phyloP scores from a whole-genome alignment of 345 rosid genomes.

The Pistacia vera region DNA sequence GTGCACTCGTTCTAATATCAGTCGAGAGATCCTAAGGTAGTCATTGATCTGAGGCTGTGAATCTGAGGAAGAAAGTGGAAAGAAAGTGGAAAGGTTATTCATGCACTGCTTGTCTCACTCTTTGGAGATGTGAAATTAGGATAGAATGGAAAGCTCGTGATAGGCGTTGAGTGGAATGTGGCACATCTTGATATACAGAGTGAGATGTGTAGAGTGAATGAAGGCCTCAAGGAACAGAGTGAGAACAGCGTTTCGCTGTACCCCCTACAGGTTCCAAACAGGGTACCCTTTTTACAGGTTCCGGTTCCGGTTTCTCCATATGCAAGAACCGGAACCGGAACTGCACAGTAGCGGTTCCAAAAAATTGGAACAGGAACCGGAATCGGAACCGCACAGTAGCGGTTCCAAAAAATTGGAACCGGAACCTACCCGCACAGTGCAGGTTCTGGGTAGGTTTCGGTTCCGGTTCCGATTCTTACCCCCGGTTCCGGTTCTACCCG shows the following conservation, averaged over 20 bases:
- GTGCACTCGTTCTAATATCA: conserved; percentile 87
- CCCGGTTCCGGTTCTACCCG: too few relatives aligned
- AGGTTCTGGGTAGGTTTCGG: too few relatives aligned
- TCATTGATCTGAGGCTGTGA: conserved; percentile 53
- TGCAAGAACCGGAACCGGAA: too few relatives aligned
- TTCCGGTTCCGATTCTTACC: too few relatives aligned
- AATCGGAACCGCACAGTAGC: too few relatives aligned
- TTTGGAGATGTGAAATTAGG: conserved; percentile 89
- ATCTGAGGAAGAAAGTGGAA: conserved; percentile 61
- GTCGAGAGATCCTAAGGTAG: conserved; percentile 79
- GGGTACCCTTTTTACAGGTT: too few relatives aligned
- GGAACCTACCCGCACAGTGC: too few relatives aligned
- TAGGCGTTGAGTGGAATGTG: conserved; percentile 73
- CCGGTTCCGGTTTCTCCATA: too few relatives aligned
- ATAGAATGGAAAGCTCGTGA: conserved; percentile 72
- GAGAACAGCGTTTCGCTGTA: conserved; percentile 52
- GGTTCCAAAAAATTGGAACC: too few relatives aligned
- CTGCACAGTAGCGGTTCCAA: too few relatives aligned
- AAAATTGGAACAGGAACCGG: too few relatives aligned
- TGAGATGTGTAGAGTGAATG: conserved; percentile 87
- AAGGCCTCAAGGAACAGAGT: conserved; percentile 88
- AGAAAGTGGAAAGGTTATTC: conserved; percentile 74
- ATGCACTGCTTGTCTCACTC: conserved; percentile 84
- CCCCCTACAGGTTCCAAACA: too few relatives aligned
- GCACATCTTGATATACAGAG: conserved; percentile 77